Evolutionary conservation across 2,329 filamentous ascomycete species (phyloP), one percentile per base, ranked within the genome.

Genomic region (Hymenoscyphus linearis): DNA sequence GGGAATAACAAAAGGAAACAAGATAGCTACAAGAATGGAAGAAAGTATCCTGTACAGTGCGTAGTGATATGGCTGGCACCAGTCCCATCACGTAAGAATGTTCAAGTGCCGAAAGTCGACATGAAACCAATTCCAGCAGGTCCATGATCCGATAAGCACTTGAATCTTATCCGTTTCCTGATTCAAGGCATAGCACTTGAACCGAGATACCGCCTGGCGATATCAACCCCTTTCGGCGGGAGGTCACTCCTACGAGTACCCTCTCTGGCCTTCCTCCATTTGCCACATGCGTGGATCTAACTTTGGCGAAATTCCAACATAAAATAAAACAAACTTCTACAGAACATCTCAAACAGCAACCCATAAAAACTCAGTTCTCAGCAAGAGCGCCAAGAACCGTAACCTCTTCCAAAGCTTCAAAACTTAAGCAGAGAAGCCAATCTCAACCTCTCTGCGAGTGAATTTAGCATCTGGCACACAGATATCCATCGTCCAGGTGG

Each of bases 91-190:
- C 9, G 4, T 50, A 50, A 25, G 5, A 26, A 50, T 50, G 44
- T 50, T 50, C 44, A 50, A 50, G 44, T 50, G 44, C 18, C 44
- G 18, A 50, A 50, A 50, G 44, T 50, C 44, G 44, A 50, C 44
- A 50, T 7, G 44, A 50, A 50, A 50, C 44, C 44, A 50, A 13
- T 13, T 12, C 44, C 44, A 50, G 44, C 44, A 25, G 10, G 9
- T 12, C 18, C 44, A 22, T 50, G 44, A n/a, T 22, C 44, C 44
- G 18, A 25, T 50, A 50, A 26, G 25, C 44, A 50, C 44, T 50
- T 22, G 18, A 50, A 25, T 50, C 18, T 25, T 13, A 7, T 50
- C 44, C 44, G 9, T 50, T 50, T 50, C 44, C 44, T 50, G 44
- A 50, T 50, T 22, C 44, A 50, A 50, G 22, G 44, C n/a, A 50